Conservation (phyloP, 768 basidiomycete species). For the Macrolepiota fuliginosa region DNA sequence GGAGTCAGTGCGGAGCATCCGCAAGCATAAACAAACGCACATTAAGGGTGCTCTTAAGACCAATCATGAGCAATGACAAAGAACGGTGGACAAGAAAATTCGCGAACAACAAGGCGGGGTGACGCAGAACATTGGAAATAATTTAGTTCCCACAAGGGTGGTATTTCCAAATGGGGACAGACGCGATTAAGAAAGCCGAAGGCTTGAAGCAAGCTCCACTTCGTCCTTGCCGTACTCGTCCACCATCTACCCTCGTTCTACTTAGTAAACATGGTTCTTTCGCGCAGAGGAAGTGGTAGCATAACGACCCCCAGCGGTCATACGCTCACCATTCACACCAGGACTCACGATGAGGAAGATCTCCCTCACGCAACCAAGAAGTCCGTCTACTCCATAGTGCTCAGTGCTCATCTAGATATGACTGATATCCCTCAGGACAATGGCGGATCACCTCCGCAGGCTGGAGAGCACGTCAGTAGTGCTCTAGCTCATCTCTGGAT, state of each 20-base stretch:
- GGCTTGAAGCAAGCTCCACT: not conserved
- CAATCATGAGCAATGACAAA: slow-evolving; percentile 65
- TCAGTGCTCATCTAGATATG: slow-evolving; percentile 2
- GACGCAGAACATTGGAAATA: not conserved
- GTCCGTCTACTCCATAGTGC: slow-evolving; percentile 37
- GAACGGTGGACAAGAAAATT: slow-evolving; percentile 14
- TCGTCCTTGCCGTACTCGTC: slow-evolving; percentile 17
- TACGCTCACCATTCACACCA: slow-evolving; percentile 82
- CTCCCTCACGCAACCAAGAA: slow-evolving; percentile 94
- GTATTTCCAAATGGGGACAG: slow-evolving; percentile 11
- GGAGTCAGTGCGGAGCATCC: not conserved
- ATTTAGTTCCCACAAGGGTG: slow-evolving; percentile 22
- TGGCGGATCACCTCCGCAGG: slow-evolving; percentile 91
- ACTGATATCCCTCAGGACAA: slow-evolving; percentile 55
- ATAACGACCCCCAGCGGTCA: slow-evolving; percentile 71
- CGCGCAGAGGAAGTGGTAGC: slow-evolving; percentile 78
- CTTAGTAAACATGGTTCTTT: slow-evolving; percentile 49
- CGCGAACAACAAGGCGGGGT: slow-evolving; percentile 8
- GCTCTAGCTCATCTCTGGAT: slow-evolving; percentile 10
- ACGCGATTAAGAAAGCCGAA: slow-evolving; percentile 12
- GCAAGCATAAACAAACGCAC: slow-evolving; percentile 37
- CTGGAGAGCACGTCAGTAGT: slow-evolving; percentile 77
- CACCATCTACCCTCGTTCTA: slow-evolving; percentile 12
- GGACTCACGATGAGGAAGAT: slow-evolving; percentile 83
- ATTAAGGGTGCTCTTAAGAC: slow-evolving; percentile 89